A percentile compares a stretch with the other conserved stretches of the same genome.
phyloP scores from a whole-genome alignment of 306 rosid genomes.

The Quercus wislizeni region DNA sequence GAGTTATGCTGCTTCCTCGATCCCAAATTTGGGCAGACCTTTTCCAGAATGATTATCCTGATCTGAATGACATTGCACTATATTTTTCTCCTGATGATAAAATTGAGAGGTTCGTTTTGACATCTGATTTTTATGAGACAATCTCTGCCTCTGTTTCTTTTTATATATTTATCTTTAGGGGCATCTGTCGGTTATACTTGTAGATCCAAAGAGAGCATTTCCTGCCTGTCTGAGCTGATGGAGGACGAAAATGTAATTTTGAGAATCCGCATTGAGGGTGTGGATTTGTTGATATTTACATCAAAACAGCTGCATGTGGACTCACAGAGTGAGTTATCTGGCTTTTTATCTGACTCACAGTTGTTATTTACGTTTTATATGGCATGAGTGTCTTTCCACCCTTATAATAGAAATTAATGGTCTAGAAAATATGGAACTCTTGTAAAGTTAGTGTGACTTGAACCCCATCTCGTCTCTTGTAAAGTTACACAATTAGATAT shows the following conservation, averaged over 20 bases:
- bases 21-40: slow-evolving; percentile 37
- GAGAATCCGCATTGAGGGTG: slow-evolving; percentile 46
- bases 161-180: not conserved
- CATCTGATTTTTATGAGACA: slow-evolving; percentile 12
- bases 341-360: not conserved
- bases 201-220: slow-evolving; percentile 39
- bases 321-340: slow-evolving; percentile 42
- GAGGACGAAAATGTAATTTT: slow-evolving; percentile 42
- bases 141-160: not conserved
- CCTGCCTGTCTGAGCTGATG: slow-evolving; percentile 47
- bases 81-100: slow-evolving; percentile 57
- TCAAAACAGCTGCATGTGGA: slow-evolving; percentile 44
- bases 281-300: slow-evolving; percentile 63
- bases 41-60: slow-evolving; percentile 43
- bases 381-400: no score
- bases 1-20: slow-evolving; percentile 37
- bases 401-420: no score
- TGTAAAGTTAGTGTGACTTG: no score
- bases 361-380: no score
- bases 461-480: no score
- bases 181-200: slow-evolving; percentile 11
- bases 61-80: slow-evolving; percentile 59
- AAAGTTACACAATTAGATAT: no score
- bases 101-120: slow-evolving; percentile 44
- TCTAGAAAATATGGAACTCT: no score